Conservation (phyloP, 768 basidiomycete genomes). For the Ramaria rubella region DNA sequence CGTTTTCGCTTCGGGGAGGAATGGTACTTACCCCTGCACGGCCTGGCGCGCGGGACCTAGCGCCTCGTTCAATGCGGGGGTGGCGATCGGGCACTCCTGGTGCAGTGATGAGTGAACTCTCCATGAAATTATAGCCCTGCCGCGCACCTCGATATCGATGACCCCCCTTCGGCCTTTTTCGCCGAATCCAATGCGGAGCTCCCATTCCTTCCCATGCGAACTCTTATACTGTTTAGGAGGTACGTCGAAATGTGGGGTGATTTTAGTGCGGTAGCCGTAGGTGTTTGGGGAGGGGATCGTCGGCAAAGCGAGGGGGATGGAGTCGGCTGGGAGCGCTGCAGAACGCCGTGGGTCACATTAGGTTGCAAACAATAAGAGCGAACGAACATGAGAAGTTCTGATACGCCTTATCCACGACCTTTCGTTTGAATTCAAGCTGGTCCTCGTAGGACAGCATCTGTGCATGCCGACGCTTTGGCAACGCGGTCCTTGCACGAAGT, state of each 20-base stretch:
- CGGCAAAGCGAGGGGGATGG: constrained; percentile 57
- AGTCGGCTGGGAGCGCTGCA: constrained; percentile 46
- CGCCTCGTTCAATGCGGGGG: constrained; percentile 67
- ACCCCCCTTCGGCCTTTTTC: constrained; percentile 62
- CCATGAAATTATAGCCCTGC: background rate
- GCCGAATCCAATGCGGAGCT: constrained; percentile 89
- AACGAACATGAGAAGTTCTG: constrained; percentile 58
- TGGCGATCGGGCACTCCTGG: constrained; percentile 90
- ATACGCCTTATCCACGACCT: constrained; percentile 81
- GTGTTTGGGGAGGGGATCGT: constrained; percentile 86
- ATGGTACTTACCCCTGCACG: constrained; percentile 57
- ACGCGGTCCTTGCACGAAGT: background rate
- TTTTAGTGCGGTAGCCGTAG: constrained; percentile 92
- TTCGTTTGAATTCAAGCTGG: constrained; percentile 82
- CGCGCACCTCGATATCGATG: constrained; percentile 82
- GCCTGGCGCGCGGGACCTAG: constrained; percentile 53
- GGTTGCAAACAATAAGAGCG: background rate
- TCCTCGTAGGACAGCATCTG: constrained; percentile 84
- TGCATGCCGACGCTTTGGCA: too few species aligned
- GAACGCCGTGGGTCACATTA: constrained; percentile 15
- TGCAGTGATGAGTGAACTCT: background rate
- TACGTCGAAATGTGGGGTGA: constrained; percentile 92
- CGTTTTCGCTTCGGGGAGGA: background rate
- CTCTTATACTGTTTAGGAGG: constrained; percentile 42
- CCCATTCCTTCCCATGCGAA: constrained; percentile 31